Evolutionary conservation across 768 basidiomycete genomes (phyloP), one percentile per base, ranked within the genome.

Genomic region (Suillus hirtellus): DNA sequence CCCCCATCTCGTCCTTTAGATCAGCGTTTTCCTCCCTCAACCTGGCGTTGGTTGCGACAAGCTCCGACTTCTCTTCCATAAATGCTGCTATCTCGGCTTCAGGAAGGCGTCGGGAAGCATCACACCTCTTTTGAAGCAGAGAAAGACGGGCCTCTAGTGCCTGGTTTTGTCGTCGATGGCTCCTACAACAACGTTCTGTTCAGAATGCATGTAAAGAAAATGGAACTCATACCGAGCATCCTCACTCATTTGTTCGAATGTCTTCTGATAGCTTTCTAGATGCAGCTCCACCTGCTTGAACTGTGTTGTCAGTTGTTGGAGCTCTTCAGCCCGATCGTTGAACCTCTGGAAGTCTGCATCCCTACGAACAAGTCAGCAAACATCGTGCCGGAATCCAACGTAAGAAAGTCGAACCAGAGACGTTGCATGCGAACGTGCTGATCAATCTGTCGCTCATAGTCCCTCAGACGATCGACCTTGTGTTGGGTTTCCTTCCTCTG

Each of bases 361-460:
- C 90, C 92, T 94, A 64, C 59, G 21, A 55, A 35, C 12, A 15
- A 59, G 34, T 52, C 35, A 49, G 64, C 72, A 38, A 74, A 52
- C 43, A 47, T 59, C 17, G 44, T 1, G 21, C 8, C 15, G 50
- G 43, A 46, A 62, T 56, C 37, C 1, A 40, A n/a, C 3, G 27
- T 27, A 10, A n/a, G 52, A 21, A 35, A 1, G 63, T 12, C 75
- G 37, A 73, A 92, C 95, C 94, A 96, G 67, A 94, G 75, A 59
- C 84, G 82, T 70, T 93, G 90, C 70, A 90, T 84, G 62, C 87
- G 85, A 49, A 89, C 78, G 64, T 93, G 84, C 69, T 95, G 91
- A 60, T 92, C 89, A 52, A 96, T 93, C 68, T 92, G 89, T n/a
- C 78, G 80, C 71, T 97, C 95, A 67, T 95, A 96, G 73, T 96